Evolutionary conservation across 805 yeast genomes (phyloP).

Genomic region (Debaryomyces prosopidis): DNA sequence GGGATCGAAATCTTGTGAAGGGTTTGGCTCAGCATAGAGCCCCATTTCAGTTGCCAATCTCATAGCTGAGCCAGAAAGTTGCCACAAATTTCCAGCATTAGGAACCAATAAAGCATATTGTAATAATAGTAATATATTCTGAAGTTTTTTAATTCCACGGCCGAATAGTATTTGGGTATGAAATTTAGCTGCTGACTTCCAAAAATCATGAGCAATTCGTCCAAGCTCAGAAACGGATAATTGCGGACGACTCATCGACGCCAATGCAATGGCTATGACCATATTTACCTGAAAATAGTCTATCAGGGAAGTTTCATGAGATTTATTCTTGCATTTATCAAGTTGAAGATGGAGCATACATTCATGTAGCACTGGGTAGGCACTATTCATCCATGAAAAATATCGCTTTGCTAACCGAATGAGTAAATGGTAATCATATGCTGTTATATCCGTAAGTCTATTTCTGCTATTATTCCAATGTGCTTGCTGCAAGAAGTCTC

Average conservation of each 20-base stretch:
- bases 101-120: constrained; percentile 14
- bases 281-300: constrained; percentile 11
- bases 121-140: constrained; percentile 9
- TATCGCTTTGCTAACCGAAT: constrained; percentile 9
- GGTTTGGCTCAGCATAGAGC: constrained; percentile 11
- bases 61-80: constrained; percentile 14
- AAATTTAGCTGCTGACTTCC: constrained; percentile 11
- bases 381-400: constrained; percentile 13
- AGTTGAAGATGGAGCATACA: constrained; percentile 8
- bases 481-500: constrained; percentile 10
- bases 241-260: constrained; percentile 10
- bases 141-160: constrained; percentile 10
- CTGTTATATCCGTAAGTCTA: constrained; percentile 8
- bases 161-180: constrained; percentile 4
- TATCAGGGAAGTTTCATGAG: constrained; percentile 5
- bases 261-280: constrained; percentile 12
- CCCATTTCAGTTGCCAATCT: constrained; percentile 14
- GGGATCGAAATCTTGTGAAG: constrained; percentile 10
- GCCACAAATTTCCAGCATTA: constrained; percentile 14
- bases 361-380: constrained; percentile 13
- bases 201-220: constrained; percentile 10
- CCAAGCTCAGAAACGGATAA: constrained; percentile 12
- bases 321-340: constrained; percentile 6
- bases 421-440: constrained; percentile 10
- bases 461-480: constrained; percentile 7